phyloP scores from a whole-genome alignment of 345 rosid species.

The Garcia nutans region DNA sequence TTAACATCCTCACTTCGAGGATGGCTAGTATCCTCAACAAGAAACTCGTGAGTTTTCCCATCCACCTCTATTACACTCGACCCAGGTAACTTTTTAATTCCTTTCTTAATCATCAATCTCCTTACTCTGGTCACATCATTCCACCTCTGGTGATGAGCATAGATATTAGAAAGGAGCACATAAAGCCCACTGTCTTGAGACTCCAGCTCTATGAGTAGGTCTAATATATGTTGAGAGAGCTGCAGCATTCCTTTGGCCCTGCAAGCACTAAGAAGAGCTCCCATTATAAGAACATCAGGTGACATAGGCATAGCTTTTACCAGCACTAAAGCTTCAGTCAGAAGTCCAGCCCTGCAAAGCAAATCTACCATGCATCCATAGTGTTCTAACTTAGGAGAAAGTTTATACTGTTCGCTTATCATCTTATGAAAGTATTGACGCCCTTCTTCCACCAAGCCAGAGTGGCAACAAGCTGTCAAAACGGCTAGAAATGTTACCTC shows the following conservation, averaged over 20 bases:
- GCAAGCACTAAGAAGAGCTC: constrained; percentile 51
- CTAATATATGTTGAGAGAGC: constrained; percentile 31
- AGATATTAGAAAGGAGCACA: constrained; percentile 44
- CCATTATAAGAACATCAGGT: constrained; percentile 47
- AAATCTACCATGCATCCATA: constrained; percentile 30
- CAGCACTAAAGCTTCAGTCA: constrained; percentile 42
- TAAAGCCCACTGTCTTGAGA: constrained; percentile 34
- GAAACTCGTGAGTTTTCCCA: constrained; percentile 21
- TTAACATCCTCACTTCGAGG: constrained; percentile 16
- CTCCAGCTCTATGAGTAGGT: constrained; percentile 33
- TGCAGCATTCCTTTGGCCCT: constrained; percentile 32
- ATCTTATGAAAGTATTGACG: constrained; percentile 36
- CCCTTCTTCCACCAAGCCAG: constrained; percentile 46
- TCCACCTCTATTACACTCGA: constrained; percentile 31
- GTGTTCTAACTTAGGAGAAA: constrained; percentile 44
- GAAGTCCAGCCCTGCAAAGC: constrained; percentile 44
- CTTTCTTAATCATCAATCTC: constrained; percentile 40
- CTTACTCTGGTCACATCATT: constrained; percentile 40
- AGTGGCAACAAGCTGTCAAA: constrained; percentile 37
- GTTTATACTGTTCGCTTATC: constrained; percentile 26
- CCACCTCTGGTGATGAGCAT: constrained; percentile 44
- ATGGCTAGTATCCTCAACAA: constrained; percentile 19
- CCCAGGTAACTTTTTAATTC: constrained; percentile 37
- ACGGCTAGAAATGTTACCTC: constrained; percentile 46
- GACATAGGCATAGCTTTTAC: constrained; percentile 37